Evolutionary conservation across 371 early-diverging fungal species (phyloP), one percentile per base, ranked within the genome.

Genomic region (Mucor irregularis): DNA sequence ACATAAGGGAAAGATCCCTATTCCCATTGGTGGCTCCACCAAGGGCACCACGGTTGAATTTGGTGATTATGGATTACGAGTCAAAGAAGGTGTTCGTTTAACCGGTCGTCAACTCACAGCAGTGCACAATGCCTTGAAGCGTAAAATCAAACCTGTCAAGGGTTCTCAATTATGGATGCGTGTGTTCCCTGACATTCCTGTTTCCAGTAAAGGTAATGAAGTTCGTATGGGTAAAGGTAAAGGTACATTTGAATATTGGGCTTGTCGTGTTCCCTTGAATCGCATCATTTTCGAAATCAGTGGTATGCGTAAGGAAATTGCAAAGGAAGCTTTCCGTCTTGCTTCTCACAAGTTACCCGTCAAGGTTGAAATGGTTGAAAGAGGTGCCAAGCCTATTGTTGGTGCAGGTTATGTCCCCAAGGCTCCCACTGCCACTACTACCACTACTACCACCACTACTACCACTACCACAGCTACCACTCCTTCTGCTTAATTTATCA

Each of bases 211-310:
- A 66, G 93, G 94, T 24, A 89, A 89, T 30, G 97, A 94, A 78
- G 85, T 88, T 29, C 87, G 97, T 77, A 97, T 97, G 97, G 97
- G 97, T 64, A 95, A 95, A 74, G 97, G 97, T 60, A 97, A 97
- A 71, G 97, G 96, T 54, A 82, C 89, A 30, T 92, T 96, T 52
- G 96, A 96, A 49, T 93, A 89, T 74, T 96, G 86, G 87, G 95
- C 91, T 0, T 89, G 90, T 56, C 89, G 95, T 61, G 96, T 96
- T 3, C 89, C 93, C 26, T 78, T 87, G 68, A 92, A 92, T 56
- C 83, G 90, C 45, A 86, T 97, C 57, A 69, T 97, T 33, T 89
- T 97, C 63, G 97, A 97, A 72, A 81, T 97, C 40, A 82, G 77
- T 50, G 89, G 85, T 10, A 73, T 92, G 71, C 80, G 87, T 49